phyloP scores from a whole-genome alignment of 257 asterid species.

The Nicotiana tabacum region DNA sequence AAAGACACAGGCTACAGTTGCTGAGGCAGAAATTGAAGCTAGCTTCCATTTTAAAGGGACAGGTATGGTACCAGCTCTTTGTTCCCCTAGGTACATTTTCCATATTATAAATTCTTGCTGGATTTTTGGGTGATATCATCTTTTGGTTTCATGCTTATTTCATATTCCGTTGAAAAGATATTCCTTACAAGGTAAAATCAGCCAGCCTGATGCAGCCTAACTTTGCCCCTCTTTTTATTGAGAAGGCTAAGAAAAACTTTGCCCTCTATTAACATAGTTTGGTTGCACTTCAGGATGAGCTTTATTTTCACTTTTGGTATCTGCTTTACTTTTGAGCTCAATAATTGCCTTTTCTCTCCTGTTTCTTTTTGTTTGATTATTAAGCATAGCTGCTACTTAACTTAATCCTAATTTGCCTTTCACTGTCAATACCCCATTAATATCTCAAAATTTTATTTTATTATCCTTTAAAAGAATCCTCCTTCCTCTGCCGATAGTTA shows the following conservation, averaged over 20 bases:
- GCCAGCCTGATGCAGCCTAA: neutral
- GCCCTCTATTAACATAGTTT: neutral
- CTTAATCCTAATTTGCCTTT: neutral
- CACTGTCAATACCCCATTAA: neutral
- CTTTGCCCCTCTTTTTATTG: too few species aligned
- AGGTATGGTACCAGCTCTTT: constrained; percentile 45
- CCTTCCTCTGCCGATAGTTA: neutral
- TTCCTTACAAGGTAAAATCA: neutral
- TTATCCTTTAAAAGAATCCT: neutral
- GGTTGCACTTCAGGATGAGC: too few species aligned
- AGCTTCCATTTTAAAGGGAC: constrained; percentile 83
- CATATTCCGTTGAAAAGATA: neutral
- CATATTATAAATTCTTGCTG: neutral
- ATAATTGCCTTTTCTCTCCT: neutral
- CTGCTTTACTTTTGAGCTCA: neutral
- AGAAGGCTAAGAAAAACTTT: too few species aligned
- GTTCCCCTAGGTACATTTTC: neutral
- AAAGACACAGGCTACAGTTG: constrained; percentile 87
- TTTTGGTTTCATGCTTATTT: neutral
- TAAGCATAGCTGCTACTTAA: neutral
- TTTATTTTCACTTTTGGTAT: neutral
- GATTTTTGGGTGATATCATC: neutral
- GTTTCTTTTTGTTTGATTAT: neutral
- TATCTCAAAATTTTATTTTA: neutral
- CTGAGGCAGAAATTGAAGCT: constrained; percentile 87